Percentiles rank a stretch among this genome's conserved stretches.
Conservation (phyloP, 257 asterid species). For the Prunella vulgaris region DNA sequence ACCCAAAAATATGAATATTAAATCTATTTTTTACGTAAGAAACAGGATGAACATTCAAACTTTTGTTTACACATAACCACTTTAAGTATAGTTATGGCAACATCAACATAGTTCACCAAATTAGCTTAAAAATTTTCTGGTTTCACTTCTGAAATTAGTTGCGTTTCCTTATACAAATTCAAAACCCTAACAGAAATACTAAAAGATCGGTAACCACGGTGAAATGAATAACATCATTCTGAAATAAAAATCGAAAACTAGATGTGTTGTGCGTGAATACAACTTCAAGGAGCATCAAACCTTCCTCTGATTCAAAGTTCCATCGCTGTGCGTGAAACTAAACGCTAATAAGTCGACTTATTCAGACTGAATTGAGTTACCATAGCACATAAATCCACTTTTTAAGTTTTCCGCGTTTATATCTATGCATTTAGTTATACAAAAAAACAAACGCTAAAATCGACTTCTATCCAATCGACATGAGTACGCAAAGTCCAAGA, state of each 20-base stretch:
- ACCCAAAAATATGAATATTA: conserved; percentile 7
- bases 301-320: background rate
- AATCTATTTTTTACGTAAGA: background rate
- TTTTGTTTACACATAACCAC: background rate
- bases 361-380: conserved; percentile 5
- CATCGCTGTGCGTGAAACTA: background rate
- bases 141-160: background rate
- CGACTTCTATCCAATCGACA: conserved; percentile 28
- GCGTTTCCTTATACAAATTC: background rate
- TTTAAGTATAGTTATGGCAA: background rate
- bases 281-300: conserved; percentile 2
- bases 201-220: background rate
- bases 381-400: background rate
- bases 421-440: background rate
- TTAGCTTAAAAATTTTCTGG: background rate
- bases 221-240: conserved; percentile 2
- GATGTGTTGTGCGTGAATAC: background rate
- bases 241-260: background rate
- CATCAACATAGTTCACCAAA: background rate
- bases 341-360: background rate
- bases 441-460: background rate
- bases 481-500: conserved; percentile 23
- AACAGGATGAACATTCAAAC: background rate
- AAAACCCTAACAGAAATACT: background rate
- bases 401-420: background rate